A percentile compares a stretch with the other conserved stretches of the same genome.
These are phyloP conservation scores for Sporothrix brasiliensis DNA, from an alignment of 2,329 filamentous ascomycete genomes.

Conservation along the genomic window DNA sequence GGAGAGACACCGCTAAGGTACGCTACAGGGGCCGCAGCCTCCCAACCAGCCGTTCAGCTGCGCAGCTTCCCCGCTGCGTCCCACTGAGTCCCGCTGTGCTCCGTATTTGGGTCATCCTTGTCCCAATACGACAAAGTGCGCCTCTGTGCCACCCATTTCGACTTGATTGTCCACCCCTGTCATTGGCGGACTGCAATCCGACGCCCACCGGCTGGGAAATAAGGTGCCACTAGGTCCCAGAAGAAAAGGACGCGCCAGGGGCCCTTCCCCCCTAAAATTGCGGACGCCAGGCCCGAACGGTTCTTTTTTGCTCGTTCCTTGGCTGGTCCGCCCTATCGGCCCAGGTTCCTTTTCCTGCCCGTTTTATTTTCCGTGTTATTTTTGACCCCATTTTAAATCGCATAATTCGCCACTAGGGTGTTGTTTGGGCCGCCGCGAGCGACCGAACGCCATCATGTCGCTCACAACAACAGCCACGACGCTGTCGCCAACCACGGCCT, in stretches of 20 bases:
- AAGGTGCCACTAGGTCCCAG: slow-evolving; percentile 6
- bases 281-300: background rate
- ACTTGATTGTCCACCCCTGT: background rate
- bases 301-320: background rate
- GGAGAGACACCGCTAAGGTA: slow-evolving; percentile 25
- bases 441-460: slow-evolving; percentile 20
- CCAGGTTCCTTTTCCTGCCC: background rate
- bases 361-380: slow-evolving; percentile 22
- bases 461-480: slow-evolving; percentile 24
- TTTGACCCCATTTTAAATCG: slow-evolving; percentile 24
- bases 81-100: background rate
- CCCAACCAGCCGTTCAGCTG: background rate
- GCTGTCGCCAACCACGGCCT: slow-evolving; percentile 20
- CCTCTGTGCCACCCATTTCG: slow-evolving; percentile 7
- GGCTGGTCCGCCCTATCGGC: slow-evolving; percentile 10
- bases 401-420: slow-evolving; percentile 18
- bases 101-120: background rate
- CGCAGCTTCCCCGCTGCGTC: background rate
- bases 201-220: slow-evolving; percentile 6
- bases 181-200: background rate
- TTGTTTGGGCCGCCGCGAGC: background rate
- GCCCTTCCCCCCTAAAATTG: slow-evolving; percentile 3
- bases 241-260: slow-evolving; percentile 1
- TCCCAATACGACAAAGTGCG: background rate
- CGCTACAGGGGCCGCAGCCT: slow-evolving; percentile 21